phyloP scores from a whole-genome alignment of 352 stramenopile species.

The Phytophthora rubi region DNA sequence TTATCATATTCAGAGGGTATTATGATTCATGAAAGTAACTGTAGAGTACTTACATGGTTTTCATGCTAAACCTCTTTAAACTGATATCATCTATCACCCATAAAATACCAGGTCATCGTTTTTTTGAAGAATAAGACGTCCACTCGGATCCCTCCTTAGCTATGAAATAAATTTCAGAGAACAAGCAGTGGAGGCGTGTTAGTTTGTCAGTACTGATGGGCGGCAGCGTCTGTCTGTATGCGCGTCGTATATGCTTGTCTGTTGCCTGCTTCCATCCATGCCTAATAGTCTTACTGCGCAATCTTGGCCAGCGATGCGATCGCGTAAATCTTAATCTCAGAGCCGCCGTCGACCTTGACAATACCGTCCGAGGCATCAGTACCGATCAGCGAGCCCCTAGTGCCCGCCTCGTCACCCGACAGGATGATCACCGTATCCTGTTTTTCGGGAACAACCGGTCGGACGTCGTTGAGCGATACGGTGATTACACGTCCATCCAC shows the following conservation, averaged over 20 bases:
- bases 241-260: constrained; percentile 25
- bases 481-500: constrained; percentile 76
- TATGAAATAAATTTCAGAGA: too few species aligned
- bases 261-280: constrained; percentile 32
- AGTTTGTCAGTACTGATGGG: constrained; percentile 37
- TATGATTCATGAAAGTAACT: too few species aligned
- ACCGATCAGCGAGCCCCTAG: constrained; percentile 86
- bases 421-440: constrained; percentile 90
- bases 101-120: too few species aligned
- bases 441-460: constrained; percentile 85
- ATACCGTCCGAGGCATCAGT: constrained; percentile 89
- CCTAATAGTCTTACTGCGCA: constrained; percentile 65
- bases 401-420: constrained; percentile 84
- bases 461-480: constrained; percentile 70
- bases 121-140: too few species aligned
- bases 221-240: constrained; percentile 30
- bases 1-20: too few species aligned
- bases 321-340: constrained; percentile 91
- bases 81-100: too few species aligned
- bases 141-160: too few species aligned
- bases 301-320: constrained; percentile 86
- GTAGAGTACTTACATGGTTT: too few species aligned
- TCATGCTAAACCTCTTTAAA: too few species aligned
- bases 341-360: constrained; percentile 88
- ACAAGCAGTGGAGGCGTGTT: constrained; percentile 32